Percentiles rank a stretch among this genome's conserved stretches.
Evolutionary conservation across 2,329 filamentous ascomycete genomes (phyloP).

Genomic region (Thielaviopsis populi): DNA sequence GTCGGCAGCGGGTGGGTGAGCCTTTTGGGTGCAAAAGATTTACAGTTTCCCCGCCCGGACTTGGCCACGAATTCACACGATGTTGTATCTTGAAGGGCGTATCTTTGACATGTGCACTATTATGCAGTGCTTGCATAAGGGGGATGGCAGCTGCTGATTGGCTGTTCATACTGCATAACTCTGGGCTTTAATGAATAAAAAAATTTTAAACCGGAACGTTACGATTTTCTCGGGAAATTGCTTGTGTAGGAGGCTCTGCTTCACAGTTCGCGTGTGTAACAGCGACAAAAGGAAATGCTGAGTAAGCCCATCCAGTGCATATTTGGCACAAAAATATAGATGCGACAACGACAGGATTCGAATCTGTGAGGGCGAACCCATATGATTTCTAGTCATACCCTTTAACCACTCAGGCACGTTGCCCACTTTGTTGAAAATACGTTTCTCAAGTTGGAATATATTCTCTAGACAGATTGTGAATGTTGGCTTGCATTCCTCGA

Average conservation of each 20-base stretch:
- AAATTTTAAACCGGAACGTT: no score
- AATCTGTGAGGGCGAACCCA: constrained; percentile 16
- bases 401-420: constrained; percentile 17
- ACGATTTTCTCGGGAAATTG: no score
- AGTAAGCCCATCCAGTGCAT: no score
- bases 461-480: background rate
- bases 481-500: no score
- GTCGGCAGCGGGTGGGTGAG: no score
- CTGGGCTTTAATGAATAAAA: no score
- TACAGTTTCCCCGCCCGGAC: background rate
- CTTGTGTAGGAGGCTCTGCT: no score
- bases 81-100: background rate
- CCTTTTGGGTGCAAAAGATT: background rate
- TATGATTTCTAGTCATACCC: constrained; percentile 17
- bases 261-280: no score
- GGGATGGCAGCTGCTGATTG: background rate
- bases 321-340: background rate
- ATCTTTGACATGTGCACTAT: background rate
- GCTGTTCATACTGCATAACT: background rate
- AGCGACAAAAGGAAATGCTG: no score
- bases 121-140: background rate
- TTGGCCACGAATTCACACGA: background rate
- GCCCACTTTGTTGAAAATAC: background rate
- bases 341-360: constrained; percentile 17
- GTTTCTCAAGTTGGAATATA: background rate